Conservation (phyloP, 164 flowering plant species). For the Malania oleifera region DNA sequence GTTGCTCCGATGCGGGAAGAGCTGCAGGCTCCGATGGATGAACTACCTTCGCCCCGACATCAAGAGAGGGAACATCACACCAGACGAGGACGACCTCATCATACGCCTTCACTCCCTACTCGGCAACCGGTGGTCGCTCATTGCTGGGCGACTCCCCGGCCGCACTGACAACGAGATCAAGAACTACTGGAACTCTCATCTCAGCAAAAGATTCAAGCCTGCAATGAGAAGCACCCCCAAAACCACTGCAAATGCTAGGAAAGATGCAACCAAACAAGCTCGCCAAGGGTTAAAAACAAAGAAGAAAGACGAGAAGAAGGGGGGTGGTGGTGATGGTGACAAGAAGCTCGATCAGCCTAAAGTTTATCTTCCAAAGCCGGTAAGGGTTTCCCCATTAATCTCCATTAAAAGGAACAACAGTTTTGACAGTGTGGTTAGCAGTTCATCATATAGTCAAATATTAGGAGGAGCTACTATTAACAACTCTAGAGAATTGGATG, state of each 20-base stretch:
- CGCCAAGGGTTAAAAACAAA: background rate
- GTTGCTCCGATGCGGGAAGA: conserved; percentile 22
- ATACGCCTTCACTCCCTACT: conserved; percentile 17
- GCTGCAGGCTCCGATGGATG: conserved; percentile 22
- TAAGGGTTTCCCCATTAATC: background rate
- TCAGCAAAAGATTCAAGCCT: conserved; percentile 8
- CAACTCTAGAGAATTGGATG: too few relatives aligned
- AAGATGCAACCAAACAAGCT: background rate
- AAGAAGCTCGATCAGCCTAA: background rate
- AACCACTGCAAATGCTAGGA: too few relatives aligned
- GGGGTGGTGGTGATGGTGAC: too few relatives aligned
- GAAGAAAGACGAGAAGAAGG: too few relatives aligned
- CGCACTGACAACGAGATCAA: conserved; percentile 25
- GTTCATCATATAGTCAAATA: too few relatives aligned
- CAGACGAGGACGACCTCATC: conserved; percentile 21
- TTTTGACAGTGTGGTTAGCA: background rate
- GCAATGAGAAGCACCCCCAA: background rate
- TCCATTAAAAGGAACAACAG: background rate
- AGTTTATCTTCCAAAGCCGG: conserved; percentile 5
- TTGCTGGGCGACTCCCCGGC: conserved; percentile 20
- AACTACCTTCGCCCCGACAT: conserved; percentile 19
- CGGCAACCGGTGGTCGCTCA: conserved; percentile 24
- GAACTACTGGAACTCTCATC: conserved; percentile 21
- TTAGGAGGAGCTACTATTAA: background rate
- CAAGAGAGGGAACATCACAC: conserved; percentile 18